Evolutionary conservation across 495 filamentous ascomycete genomes (phyloP).

Genomic region (Podospora pseudopauciseta): DNA sequence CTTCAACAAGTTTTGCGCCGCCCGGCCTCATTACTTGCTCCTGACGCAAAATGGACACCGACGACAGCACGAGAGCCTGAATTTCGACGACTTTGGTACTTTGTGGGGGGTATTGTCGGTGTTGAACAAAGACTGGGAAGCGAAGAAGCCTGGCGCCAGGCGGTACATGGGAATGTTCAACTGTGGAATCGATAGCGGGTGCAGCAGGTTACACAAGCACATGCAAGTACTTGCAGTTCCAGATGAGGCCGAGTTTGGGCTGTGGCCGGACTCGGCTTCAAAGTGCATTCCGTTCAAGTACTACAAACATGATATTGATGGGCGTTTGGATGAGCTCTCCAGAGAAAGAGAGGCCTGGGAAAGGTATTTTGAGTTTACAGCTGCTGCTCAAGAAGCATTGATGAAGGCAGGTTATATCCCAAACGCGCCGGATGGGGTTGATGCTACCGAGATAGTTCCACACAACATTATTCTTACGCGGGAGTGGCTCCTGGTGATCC

Average conservation of each 20-base stretch:
- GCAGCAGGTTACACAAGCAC: slow-evolving; percentile 46
- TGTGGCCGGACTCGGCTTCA: slow-evolving; percentile 19
- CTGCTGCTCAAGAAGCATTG: background rate
- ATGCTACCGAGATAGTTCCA: slow-evolving; percentile 21
- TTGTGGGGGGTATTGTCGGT: slow-evolving; percentile 3
- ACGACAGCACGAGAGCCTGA: slow-evolving; percentile 30
- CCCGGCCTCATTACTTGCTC: slow-evolving; percentile 39
- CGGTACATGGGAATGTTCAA: slow-evolving; percentile 36
- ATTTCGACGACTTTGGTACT: slow-evolving; percentile 18
- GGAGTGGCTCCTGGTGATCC: slow-evolving; percentile 42
- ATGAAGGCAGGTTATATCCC: background rate
- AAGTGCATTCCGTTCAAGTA: slow-evolving; percentile 15
- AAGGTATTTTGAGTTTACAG: background rate
- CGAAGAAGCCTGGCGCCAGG: background rate
- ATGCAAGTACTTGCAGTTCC: slow-evolving; percentile 38
- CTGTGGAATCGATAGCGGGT: slow-evolving; percentile 36
- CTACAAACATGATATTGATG: slow-evolving; percentile 18
- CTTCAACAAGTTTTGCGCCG: slow-evolving; percentile 42
- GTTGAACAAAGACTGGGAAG: background rate
- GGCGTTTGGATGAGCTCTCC: slow-evolving; percentile 19
- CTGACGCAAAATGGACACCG: slow-evolving; percentile 39
- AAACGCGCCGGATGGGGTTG: slow-evolving; percentile 1
- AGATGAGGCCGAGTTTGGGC: background rate
- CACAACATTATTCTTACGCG: slow-evolving; percentile 43
- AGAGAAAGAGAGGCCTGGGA: slow-evolving; percentile 20